Conservation (phyloP, 2,329 filamentous ascomycete genomes). For the Aspergillus ruber region DNA sequence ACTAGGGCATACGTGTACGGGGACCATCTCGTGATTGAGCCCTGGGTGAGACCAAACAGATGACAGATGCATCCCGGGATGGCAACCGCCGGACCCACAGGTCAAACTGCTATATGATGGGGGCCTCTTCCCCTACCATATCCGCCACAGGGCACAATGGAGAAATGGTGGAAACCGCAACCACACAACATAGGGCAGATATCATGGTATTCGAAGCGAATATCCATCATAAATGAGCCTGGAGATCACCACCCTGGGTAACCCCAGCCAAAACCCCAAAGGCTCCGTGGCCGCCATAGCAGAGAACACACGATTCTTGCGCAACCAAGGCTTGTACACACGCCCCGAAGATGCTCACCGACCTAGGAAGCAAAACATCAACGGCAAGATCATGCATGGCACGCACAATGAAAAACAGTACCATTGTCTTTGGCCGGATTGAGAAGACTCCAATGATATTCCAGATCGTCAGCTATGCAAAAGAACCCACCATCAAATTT, state of each 20-base stretch:
- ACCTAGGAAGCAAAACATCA: slow-evolving; percentile 44
- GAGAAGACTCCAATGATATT: slow-evolving; percentile 33
- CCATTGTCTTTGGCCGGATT: slow-evolving; percentile 26
- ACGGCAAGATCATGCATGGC: slow-evolving; percentile 45
- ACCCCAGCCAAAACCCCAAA: slow-evolving; percentile 40
- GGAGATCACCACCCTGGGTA: slow-evolving; percentile 37
- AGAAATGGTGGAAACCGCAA: slow-evolving; percentile 36
- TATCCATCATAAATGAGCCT: slow-evolving; percentile 35
- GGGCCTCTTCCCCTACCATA: slow-evolving; percentile 19
- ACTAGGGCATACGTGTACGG: slow-evolving; percentile 44
- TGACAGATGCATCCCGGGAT: slow-evolving; percentile 48
- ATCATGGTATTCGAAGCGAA: slow-evolving; percentile 41
- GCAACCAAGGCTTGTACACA: slow-evolving; percentile 38
- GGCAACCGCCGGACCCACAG: slow-evolving; percentile 41
- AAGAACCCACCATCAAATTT: slow-evolving; percentile 37
- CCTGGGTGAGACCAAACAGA: slow-evolving; percentile 53
- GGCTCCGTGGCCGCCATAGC: slow-evolving; percentile 45
- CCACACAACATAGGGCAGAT: slow-evolving; percentile 28
- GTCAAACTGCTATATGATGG: slow-evolving; percentile 26
- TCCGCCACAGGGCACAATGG: slow-evolving; percentile 26
- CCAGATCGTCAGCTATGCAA: slow-evolving; percentile 38
- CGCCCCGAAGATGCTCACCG: slow-evolving; percentile 42
- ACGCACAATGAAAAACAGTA: slow-evolving; percentile 33
- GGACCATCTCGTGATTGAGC: slow-evolving; percentile 43
- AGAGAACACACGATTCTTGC: slow-evolving; percentile 45